Base-by-base conservation (phyloP, 2,329 filamentous ascomycete species). In the Cladosporium cucumerinum region DNA sequence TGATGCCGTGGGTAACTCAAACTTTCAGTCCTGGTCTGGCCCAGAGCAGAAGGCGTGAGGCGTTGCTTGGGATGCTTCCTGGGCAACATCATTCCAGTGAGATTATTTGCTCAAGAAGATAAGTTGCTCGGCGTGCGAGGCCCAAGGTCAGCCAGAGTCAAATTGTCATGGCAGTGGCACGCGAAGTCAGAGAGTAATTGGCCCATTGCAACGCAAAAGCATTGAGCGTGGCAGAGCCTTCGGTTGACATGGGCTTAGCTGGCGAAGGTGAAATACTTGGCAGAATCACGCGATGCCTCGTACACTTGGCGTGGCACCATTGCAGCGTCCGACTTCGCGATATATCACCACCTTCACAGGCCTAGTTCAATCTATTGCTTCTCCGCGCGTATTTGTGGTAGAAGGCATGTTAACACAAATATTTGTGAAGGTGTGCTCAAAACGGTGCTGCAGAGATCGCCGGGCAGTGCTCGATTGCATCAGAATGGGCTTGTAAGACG, bases 241-340 rank as follows among this genome's bases (percentile, higher is more conserved):
- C 25, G 18, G 36, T 60, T 34, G 26, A 26, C 25, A 46, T 60
- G 25, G 57, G 57, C 57, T 60, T 60, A 60, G 57, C 57, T 32
- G 25, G 46, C 58, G 46, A 48, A 49, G 58, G 58, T 39, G 58
- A 61, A 23, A 61, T 61, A 51, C 58, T 61, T 61, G 58, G 58
- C 58, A 52, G 26, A 61, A 61, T 51, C 58, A 61, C 58, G 46
- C 58, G 26, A 61, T 58, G 43, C 6, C 26, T 28, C 36, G 14
- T 23, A 25, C 57, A 43, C 57, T 61, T 32, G 51, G 51, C 51
- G 16, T 32, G 51, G 51, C 51, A 54, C 18, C 26, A 54, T 54
- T 18, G 6, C 51, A 21, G 18, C 30, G 7, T 30, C 16, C 51
- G 12, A 28, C 51, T 21, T 54, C 26, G 26, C 26, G 10, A 54